phyloP scores from a whole-genome alignment of 345 rosid genomes.

The Jatropha curcas region DNA sequence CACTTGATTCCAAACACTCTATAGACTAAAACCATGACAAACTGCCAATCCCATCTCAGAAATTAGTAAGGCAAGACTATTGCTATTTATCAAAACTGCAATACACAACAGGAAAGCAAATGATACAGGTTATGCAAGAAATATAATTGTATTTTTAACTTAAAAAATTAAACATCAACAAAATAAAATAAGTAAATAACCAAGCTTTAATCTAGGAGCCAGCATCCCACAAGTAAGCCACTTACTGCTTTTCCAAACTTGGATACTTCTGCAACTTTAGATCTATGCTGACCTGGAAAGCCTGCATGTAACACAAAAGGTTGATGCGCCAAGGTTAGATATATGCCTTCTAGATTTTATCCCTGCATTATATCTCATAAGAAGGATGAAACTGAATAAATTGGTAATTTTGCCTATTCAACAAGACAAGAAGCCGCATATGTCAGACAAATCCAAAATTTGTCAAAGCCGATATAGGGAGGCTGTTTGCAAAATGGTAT shows the following conservation, averaged over 20 bases:
- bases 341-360: not conserved
- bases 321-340: not conserved
- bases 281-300: constrained; percentile 25
- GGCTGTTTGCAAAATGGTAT: not conserved
- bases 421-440: not conserved
- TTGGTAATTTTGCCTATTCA: not conserved
- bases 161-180: not conserved
- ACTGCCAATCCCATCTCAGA: no score
- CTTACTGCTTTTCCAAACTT: constrained; percentile 35
- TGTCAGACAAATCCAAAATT: not conserved
- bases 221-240: not conserved
- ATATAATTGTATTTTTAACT: not conserved
- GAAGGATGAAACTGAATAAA: not conserved
- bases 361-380: not conserved
- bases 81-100: no score
- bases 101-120: not conserved
- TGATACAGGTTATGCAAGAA: not conserved
- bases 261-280: constrained; percentile 26
- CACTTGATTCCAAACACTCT: no score
- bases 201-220: constrained; percentile 5
- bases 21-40: no score
- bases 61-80: no score
- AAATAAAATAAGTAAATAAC: not conserved
- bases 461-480: not conserved
- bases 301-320: constrained; percentile 19